Evolutionary conservation across 345 rosid genomes (phyloP), one percentile per base, ranked within the genome.

Genomic region (Erucastrum elatum): DNA sequence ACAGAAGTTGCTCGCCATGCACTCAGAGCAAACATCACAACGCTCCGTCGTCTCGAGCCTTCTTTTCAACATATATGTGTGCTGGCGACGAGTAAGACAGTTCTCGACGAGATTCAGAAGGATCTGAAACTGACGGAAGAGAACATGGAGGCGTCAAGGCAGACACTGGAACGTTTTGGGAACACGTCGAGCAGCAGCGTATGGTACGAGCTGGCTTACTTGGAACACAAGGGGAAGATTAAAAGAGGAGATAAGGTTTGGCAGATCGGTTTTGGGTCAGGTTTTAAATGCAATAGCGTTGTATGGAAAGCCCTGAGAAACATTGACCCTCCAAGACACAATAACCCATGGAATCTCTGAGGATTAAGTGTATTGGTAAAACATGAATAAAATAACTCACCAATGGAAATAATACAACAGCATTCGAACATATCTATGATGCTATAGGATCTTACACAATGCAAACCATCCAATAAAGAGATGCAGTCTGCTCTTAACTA

Each of bases 171-270:
- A 72, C 81, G 87, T 11, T 90, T 91, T 3, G 97, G 94, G 37
- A 91, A 91, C 73, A 88, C 93, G 5, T 90, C 93, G 0, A 91
- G 94, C 68, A 89, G 94, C 37, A 88, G 92, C 10, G 73, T 86
- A 33, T 91, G 94, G 96, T 89, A 91, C 37, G 90, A 89, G 61
- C 82, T 91, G 66, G 92, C 92, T 63, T 88, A 85, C 81, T 70
- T 88, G 84, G 93, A 92, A 77, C 87, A 86, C 21, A 81, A 77
- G 29, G 41, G 4, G n/a, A 85, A 77, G 81, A 74, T 91, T 2
- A 88, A 82, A 78, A 77, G 69, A 71, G 90, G 89, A 1, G 85
- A 91, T 51, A 81, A 84, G 69, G 76, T 87, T 72, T 87, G 89
- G 90, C 91, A 91, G 62, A 78, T 88, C 26, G 88, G 87, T 35